Percentiles rank a stretch among this genome's conserved stretches.
phyloP scores from a whole-genome alignment of 2,329 filamentous ascomycete genomes.

The Zymoseptoria crescenta region DNA sequence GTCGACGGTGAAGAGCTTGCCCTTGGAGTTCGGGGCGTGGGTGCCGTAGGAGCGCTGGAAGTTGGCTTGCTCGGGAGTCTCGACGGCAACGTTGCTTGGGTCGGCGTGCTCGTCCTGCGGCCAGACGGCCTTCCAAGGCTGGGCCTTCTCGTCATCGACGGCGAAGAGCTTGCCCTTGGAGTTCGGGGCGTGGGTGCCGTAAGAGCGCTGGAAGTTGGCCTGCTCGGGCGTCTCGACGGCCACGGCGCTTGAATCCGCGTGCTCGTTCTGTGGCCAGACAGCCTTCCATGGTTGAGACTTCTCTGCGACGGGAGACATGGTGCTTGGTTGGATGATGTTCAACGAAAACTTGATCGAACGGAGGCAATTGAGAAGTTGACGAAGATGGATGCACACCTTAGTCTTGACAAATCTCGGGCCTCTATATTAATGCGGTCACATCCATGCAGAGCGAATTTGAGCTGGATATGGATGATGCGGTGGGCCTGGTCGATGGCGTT shows the following conservation, averaged over 20 bases:
- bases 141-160: neutral
- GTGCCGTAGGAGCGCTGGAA: slow-evolving; percentile 4
- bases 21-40: slow-evolving; percentile 6
- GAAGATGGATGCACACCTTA: neutral
- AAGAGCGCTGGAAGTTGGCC: slow-evolving; percentile 3
- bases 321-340: neutral
- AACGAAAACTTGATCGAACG: neutral
- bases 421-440: neutral
- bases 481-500: neutral
- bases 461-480: neutral
- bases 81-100: neutral
- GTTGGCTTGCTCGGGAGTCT: slow-evolving; percentile 2
- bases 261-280: slow-evolving; percentile 1
- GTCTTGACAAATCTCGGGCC: neutral
- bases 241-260: neutral
- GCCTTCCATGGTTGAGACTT: slow-evolving; percentile 7
- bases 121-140: slow-evolving; percentile 6
- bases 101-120: slow-evolving; percentile 1
- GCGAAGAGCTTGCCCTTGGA: slow-evolving; percentile 5
- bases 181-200: slow-evolving; percentile 6
- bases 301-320: neutral
- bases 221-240: neutral
- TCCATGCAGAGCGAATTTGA: neutral
- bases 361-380: neutral
- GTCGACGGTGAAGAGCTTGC: slow-evolving; percentile 1